Evolutionary conservation across 208 protist genomes (phyloP), one percentile per base, ranked within the genome.

Genomic region (Wallacemonas sp.): DNA sequence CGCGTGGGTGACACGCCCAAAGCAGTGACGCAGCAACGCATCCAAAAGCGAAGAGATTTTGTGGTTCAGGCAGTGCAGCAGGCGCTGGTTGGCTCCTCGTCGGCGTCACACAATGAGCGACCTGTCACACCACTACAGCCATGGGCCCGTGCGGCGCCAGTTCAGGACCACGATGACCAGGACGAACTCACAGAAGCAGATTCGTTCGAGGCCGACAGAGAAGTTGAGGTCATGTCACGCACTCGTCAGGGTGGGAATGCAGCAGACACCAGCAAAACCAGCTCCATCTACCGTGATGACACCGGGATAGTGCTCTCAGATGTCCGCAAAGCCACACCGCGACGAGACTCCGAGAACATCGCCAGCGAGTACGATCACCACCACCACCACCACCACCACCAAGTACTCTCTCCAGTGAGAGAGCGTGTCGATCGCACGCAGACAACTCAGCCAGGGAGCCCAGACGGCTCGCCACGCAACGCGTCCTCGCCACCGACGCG

Each of bases 41-140:
- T 78, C 30, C 67, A 70, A 27, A 70, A 80, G 57, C 76, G 70
- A 43, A 78, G 74, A 63, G 74, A 76, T 3, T 80, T 86, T 62
- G 80, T 93, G 24, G 56, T 93, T 49, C 72, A 72, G 44, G 83
- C 87, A 0, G 74, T 93, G 14, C 76, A 93, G 56, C 49, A 55
- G 16, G 87, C 81, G 1, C 64, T 89, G 68, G 30, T 58, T 3
- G 30, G 32, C 14, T 5, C 14, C 3, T 11, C 4, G 2, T 39
- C 3, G 9, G n/a, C 52, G 17, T 43, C 26, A 16, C 16, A 24
- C 24, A 16, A 11, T 26, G 32, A 6, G 52, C 52, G 26, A 17
- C 3, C 8, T 43, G 1, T 27, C 11, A 43, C 32, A 39, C 52
- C 1, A 6, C 14, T 21, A 8, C 52, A 38, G 9, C 26, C 32